Base-by-base conservation (phyloP, 2,329 filamentous ascomycete genomes). In the Fusarium siculi region DNA sequence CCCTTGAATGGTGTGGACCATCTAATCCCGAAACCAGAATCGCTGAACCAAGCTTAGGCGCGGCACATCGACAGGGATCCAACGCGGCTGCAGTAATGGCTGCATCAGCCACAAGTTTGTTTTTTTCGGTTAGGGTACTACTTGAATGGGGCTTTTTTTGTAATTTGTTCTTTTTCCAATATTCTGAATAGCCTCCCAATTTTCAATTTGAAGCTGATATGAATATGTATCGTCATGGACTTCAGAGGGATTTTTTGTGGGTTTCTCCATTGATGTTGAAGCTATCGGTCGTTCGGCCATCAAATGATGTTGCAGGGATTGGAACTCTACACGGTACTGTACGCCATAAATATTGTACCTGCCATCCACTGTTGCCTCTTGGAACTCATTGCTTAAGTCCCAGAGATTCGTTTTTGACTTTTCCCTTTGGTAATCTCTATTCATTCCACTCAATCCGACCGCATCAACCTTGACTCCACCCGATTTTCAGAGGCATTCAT, bases 41-140 rank as follows among this genome's bases (percentile, higher is more conserved):
- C 76, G 76, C 78, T 78, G 76, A 78, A 77, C 76, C 75, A 78
- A 78, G 74, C 76, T 78, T 78, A 78, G 76, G 54, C 76, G 76
- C 76, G 76, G 72, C 66, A 77, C 77, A 57, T 73, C 67, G 75
- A 75, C 76, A 77, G 69, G 76, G 76, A 70, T 77, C 68, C 72
- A 72, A 66, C 72, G 74, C 67, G 73, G 66, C 74, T 77, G 76
- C 67, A 74, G 56, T 69, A 52, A 64, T 63, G 69, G 58, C 63
- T 42, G 63, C 60, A 54, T 65, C 68, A 78, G 76, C 76, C 76
- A 77, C 76, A 77, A 53, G 68, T 68, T 72, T 62, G 64, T 68
- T 76, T 77, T 77, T 77, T 59, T 63, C 28, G 40, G 40, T 23
- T 58, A 46, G 49, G 28, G 47, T 61, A 56, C n/a, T 19, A 23